Evolutionary conservation across 176 grass and related monocot species (phyloP).

Genomic region (Tuctoria greenei): DNA sequence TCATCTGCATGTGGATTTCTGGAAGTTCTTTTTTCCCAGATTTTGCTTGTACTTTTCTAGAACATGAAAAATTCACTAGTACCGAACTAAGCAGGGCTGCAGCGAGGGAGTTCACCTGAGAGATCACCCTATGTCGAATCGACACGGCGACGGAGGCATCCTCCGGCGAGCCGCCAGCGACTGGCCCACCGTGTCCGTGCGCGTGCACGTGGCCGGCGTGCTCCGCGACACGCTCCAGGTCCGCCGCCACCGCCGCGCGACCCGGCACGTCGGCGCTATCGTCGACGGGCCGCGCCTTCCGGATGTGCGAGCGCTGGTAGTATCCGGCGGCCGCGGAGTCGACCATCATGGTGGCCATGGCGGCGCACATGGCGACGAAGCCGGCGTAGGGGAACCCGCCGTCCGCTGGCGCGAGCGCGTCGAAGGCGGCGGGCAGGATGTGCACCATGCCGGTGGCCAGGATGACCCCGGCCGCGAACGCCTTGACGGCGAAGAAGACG

Average conservation of each 20-base stretch:
- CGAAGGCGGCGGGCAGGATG: constrained; percentile 78
- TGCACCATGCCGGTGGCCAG: constrained; percentile 89
- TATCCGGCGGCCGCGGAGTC: constrained; percentile 71
- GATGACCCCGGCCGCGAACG: constrained; percentile 87
- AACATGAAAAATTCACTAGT: background rate
- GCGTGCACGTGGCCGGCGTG: constrained; percentile 51
- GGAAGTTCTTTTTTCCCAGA: background rate
- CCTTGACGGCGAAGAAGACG: constrained; percentile 76
- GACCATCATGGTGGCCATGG: constrained; percentile 75
- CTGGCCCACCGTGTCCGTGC: constrained; percentile 27
- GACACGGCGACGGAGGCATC: constrained; percentile 48
- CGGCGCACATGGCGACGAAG: constrained; percentile 69
- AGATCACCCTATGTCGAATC: constrained; percentile 59
- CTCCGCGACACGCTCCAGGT: constrained; percentile 19
- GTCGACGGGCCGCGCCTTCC: constrained; percentile 42
- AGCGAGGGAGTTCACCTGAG: constrained; percentile 49
- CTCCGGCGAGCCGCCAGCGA: constrained; percentile 30
- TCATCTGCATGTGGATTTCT: background rate
- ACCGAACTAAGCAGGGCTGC: background rate
- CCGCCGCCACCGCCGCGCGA: constrained; percentile 2
- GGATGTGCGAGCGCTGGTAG: constrained; percentile 60
- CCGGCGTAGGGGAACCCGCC: constrained; percentile 58
- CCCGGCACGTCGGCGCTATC: background rate
- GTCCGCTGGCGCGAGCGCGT: constrained; percentile 26
- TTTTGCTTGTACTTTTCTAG: background rate